Conservation (phyloP, 2,329 filamentous ascomycete species). For the Ilyonectria destructans region DNA sequence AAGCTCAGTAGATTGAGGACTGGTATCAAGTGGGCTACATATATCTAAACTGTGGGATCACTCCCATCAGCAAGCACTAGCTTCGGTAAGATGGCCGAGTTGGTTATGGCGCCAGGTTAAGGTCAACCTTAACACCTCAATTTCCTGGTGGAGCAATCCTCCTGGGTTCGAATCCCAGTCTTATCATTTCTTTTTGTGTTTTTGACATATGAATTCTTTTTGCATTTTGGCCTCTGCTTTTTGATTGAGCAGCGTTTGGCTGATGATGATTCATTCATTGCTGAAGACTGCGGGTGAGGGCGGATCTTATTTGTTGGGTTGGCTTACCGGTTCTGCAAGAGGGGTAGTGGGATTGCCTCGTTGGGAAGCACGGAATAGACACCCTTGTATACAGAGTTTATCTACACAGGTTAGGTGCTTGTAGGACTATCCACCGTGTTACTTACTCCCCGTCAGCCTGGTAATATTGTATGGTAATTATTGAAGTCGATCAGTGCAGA, state of each 20-base stretch:
- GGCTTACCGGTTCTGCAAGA: too few species aligned
- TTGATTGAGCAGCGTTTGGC: neutral
- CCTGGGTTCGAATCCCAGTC: slow-evolving; percentile 50
- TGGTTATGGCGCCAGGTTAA: slow-evolving; percentile 51
- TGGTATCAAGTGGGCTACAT: neutral
- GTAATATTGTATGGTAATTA: too few species aligned
- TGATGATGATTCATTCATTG: too few species aligned
- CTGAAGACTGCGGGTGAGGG: too few species aligned
- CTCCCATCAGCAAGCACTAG: slow-evolving; percentile 45
- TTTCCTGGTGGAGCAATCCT: slow-evolving; percentile 50
- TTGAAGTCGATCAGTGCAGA: too few species aligned
- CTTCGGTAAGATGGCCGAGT: slow-evolving; percentile 37
- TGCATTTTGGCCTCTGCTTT: neutral
- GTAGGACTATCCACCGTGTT: too few species aligned
- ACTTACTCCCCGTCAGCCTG: too few species aligned
- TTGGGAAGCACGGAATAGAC: too few species aligned
- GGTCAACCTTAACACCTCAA: slow-evolving; percentile 44
- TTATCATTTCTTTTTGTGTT: slow-evolving; percentile 40
- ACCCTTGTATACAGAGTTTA: too few species aligned
- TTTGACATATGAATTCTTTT: neutral
- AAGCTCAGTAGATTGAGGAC: slow-evolving; percentile 76
- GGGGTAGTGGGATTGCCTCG: too few species aligned
- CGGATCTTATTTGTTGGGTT: too few species aligned
- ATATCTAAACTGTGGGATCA: neutral
- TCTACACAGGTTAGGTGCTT: too few species aligned